Evolutionary conservation across 176 grass and related monocot species (phyloP), one percentile per base, ranked within the genome.

Genomic region (Coix lacrymajobi): DNA sequence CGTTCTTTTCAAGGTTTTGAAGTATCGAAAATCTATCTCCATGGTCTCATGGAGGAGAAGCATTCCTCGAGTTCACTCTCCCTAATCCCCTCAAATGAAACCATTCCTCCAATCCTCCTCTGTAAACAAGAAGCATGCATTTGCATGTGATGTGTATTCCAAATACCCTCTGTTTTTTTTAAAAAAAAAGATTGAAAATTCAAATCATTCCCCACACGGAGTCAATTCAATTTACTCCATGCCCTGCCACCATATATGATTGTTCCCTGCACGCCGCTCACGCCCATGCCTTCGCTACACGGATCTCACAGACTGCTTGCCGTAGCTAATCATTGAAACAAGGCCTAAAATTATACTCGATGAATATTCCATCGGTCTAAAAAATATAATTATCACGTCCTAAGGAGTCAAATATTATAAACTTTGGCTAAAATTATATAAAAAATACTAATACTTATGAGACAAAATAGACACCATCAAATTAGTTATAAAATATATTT

Each of bases 291-390:
- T 49, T n/a, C 2, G 29, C 4, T 34, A 3, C 2, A 20, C 28
- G 17, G 19, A 31, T 31, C 26, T 29, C 40, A 65, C 76, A 14
- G 30, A 30, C 37, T 32, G 20, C 40, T 71, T 9, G 60, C 37
- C 51, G 73, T 58, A 38, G 20, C 20, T 28, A 84, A 79, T 74
- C 25, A 73, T 67, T 84, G 41, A 13, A 72, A 68, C 32, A n/a
- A n/a, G n/a, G n/a, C n/a, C 29, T 58, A 4, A 37, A 30, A 24
- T 20, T 72, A 67, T 28, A 37, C 25, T 24, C 30, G 31, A 12
- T 62, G 56, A 48, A n/a, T n/a, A n/a, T n/a, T n/a, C n/a, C n/a
- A n/a, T n/a, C n/a, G n/a, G n/a, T n/a, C n/a, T n/a, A n/a, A n/a
- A n/a, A n/a, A n/a, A n/a, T n/a, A n/a, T n/a, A n/a, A n/a, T n/a